A percentile compares a stretch with the other conserved stretches of the same genome.
Evolutionary conservation across 257 asterid genomes (phyloP).

Genomic region (Ophiorrhiza pumila): DNA sequence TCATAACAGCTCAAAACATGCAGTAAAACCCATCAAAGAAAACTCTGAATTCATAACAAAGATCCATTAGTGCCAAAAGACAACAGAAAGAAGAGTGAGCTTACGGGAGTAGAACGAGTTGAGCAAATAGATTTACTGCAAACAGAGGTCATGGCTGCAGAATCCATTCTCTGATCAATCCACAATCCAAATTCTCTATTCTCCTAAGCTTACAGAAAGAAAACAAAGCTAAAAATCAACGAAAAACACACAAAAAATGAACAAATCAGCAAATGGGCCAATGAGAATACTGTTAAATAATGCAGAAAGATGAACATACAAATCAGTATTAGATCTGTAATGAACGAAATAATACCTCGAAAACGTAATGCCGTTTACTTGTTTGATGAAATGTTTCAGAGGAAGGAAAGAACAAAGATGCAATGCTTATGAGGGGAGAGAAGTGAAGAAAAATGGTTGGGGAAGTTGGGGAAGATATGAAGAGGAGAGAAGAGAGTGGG

Average conservation of each 20-base stretch:
- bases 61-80: background rate
- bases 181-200: constrained; percentile 1
- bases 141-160: constrained; percentile 30
- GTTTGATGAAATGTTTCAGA: constrained; percentile 8
- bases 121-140: constrained; percentile 25
- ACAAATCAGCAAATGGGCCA: background rate
- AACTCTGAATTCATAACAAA: background rate
- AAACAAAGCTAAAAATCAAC: background rate
- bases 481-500: constrained; percentile 6
- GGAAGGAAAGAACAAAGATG: background rate
- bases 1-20: background rate
- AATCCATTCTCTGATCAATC: constrained; percentile 27
- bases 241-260: background rate
- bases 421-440: background rate
- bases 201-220: background rate
- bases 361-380: background rate
- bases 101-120: constrained; percentile 31
- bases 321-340: background rate
- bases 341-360: constrained; percentile 3
- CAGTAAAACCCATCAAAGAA: background rate
- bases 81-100: background rate
- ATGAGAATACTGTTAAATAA: background rate
- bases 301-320: background rate
- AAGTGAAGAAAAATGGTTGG: background rate
- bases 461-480: constrained; percentile 22